Evolutionary conservation across 202 grass and related monocot species (phyloP).

Genomic region (Panicum virgatum): DNA sequence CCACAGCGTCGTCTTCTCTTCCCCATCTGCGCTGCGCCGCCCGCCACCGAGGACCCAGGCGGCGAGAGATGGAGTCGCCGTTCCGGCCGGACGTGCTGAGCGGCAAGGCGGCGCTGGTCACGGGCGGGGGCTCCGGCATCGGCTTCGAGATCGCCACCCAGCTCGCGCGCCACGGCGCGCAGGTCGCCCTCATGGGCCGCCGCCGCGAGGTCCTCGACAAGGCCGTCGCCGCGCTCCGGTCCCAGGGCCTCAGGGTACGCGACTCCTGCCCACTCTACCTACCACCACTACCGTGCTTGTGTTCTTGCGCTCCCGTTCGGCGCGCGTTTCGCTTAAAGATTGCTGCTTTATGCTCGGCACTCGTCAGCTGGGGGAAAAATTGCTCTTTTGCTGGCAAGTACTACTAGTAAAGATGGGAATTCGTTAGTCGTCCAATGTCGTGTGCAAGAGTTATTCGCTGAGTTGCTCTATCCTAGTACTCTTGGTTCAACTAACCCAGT

Average conservation of each 20-base stretch:
- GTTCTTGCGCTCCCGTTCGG: not conserved
- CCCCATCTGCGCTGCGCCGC: not conserved
- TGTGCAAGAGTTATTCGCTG: not conserved
- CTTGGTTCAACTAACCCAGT: not conserved
- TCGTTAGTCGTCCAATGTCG: not conserved
- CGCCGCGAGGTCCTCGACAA: constrained; percentile 77
- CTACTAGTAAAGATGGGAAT: not conserved
- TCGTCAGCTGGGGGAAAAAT: not conserved
- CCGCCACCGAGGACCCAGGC: not conserved
- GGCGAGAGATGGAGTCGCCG: constrained; percentile 48
- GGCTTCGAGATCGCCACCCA: constrained; percentile 77
- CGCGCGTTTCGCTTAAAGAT: not conserved
- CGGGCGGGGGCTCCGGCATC: constrained; percentile 86
- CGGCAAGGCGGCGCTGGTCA: constrained; percentile 80
- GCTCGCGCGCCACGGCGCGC: constrained; percentile 75
- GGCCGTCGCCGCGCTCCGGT: constrained; percentile 64
- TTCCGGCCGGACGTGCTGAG: constrained; percentile 72
- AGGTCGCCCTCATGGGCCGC: constrained; percentile 85
- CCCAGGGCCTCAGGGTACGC: constrained; percentile 66
- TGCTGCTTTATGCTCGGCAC: not conserved
- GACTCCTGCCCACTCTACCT: not conserved
- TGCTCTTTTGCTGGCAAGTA: not conserved
- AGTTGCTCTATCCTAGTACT: not conserved
- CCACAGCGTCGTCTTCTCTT: not conserved
- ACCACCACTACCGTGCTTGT: not conserved